Conservation (phyloP, 495 filamentous ascomycete species). For the Hyaloscypha hepaticicola region DNA sequence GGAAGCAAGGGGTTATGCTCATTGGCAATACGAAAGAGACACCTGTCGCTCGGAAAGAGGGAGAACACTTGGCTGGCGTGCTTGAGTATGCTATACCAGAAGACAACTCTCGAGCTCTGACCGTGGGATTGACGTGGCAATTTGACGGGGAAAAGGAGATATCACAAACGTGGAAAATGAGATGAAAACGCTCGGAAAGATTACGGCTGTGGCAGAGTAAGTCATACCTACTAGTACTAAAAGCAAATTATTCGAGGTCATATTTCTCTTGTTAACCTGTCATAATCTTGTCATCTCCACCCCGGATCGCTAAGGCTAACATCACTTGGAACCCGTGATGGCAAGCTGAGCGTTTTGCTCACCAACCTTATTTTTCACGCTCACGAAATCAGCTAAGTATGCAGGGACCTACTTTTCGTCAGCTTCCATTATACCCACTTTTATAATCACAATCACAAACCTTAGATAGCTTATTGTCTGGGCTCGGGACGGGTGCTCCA, state of each 20-base stretch:
- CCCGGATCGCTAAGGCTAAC: not conserved
- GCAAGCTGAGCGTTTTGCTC: slow-evolving; percentile 7
- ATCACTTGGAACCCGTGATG: not conserved
- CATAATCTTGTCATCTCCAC: not conserved
- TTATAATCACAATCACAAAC: slow-evolving; percentile 3
- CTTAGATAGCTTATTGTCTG: slow-evolving; percentile 24
- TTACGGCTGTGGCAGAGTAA: not conserved
- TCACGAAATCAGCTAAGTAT: slow-evolving; percentile 20
- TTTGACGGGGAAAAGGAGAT: slow-evolving; percentile 34
- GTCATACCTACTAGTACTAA: not conserved
- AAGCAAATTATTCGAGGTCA: not conserved
- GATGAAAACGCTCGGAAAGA: slow-evolving; percentile 1
- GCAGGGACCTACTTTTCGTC: slow-evolving; percentile 19
- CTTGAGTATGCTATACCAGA: slow-evolving; percentile 48
- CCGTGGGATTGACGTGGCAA: slow-evolving; percentile 45
- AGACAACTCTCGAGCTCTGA: slow-evolving; percentile 47
- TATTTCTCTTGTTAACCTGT: not conserved
- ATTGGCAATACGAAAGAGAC: slow-evolving; percentile 39
- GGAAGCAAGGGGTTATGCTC: slow-evolving; percentile 74
- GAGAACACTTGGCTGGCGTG: slow-evolving; percentile 41
- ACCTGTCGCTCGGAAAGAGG: slow-evolving; percentile 32
- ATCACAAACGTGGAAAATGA: slow-evolving; percentile 47
- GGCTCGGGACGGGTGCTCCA: slow-evolving; percentile 62
- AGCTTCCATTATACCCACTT: not conserved
- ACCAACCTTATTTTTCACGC: slow-evolving; percentile 22